Percentiles rank a stretch among this genome's conserved stretches.
Conservation (phyloP, 129 eudicot genomes). For the sunflower (Helianthus annuus) region HanXRQr2.0-SUNRISE NC_035441.2:140089243-140089742, state of each 20-base stretch:
- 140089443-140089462: conserved; percentile 90
- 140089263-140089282: background rate
- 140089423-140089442: conserved; percentile 53
- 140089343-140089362: background rate
- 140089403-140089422: too few species aligned
- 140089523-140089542: background rate
- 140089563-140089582: too few species aligned
- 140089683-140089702: conserved; percentile 96
- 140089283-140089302: too few species aligned
- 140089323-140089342: too few species aligned
- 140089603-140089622: background rate
- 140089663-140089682: conserved; percentile 73
- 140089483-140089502: conserved; percentile 93
- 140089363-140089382: background rate
- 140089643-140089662: conserved; percentile 3
- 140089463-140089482: conserved; percentile 89
- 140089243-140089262: conserved; percentile 35
- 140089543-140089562: too few species aligned
- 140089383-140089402: background rate
- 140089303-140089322: too few species aligned
- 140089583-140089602: background rate
- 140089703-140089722: conserved; percentile 97
- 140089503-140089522: conserved; percentile 82
- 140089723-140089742: conserved; percentile 85
- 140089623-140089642: background rate